Evolutionary conservation across 2,329 filamentous ascomycete species (phyloP), one percentile per base, ranked within the genome.

Genomic region (Scytalidium lignicola): DNA sequence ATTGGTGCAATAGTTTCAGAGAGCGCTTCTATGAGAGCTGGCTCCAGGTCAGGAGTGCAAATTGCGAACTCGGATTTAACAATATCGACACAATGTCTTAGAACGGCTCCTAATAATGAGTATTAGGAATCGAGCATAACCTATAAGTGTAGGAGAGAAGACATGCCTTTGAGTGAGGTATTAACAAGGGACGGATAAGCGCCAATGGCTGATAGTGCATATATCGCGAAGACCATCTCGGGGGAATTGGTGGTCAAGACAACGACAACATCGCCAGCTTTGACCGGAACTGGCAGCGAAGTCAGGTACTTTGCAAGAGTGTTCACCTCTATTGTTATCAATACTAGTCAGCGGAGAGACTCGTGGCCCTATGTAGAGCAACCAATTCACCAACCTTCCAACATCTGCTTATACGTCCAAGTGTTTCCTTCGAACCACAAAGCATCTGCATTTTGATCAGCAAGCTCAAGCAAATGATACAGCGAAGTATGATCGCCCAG

Each of bases 191-290:
- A 70, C 29, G 67, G 64, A 4, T 73, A 66, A 12, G 68, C 71
- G n/a, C 73, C 71, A 39, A 76, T 50, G 50, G 72, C 74, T 0
- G 70, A 67, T 15, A 75, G 58, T 1, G 72, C 73, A 41, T 71
- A 66, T 15, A 70, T 61, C 1, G 62, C 61, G 17, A 74, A 62
- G 2, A 74, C 65, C 70, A 75, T 74, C 53, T 75, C 73, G 0
- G 71, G 72, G 0, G 72, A 74, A 52, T 76, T 76, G 13, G 66
- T 70, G 43, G 67, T 73, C 58, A 74, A 75, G 2, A 75, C 66
- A 5, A 65, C 71, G 15, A 76, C 67, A 43, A 67, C 67, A 50
- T 74, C 71, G 1, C 68, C 67, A 0, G 63, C 47, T 22, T 59
- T 57, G 13, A 75, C 57, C 9, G 63, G 68, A 45, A 66, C 62